These are phyloP conservation scores for Eimeria maxima DNA, from an alignment of 169 alveolate species.

Conservation along the genomic window DNA sequence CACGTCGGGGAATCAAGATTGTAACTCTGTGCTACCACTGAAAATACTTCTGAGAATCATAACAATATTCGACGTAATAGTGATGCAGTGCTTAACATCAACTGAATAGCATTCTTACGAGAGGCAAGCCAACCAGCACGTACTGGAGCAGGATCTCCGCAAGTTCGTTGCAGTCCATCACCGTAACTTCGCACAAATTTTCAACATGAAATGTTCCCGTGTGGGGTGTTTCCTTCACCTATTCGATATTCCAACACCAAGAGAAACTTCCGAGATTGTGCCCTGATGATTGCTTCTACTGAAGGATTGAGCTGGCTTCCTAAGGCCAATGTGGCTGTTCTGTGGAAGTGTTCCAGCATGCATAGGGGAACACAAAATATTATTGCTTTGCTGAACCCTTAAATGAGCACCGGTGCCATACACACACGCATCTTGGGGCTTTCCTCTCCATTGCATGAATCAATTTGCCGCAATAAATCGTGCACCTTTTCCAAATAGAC, in stretches of 20 bases:
- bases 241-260: neutral
- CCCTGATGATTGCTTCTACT: neutral
- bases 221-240: constrained; percentile 72
- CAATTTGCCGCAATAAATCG: constrained; percentile 41
- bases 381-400: neutral
- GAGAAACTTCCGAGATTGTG: neutral
- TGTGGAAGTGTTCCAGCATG: neutral
- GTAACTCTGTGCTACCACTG: neutral
- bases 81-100: neutral
- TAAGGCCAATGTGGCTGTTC: neutral
- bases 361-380: neutral
- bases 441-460: neutral
- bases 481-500: constrained; percentile 72
- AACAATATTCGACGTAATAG: too few relatives aligned
- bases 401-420: constrained; percentile 36
- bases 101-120: neutral
- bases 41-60: neutral
- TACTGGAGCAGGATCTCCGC: constrained; percentile 59
- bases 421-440: constrained; percentile 71
- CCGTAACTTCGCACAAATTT: constrained; percentile 71
- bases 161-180: constrained; percentile 45
- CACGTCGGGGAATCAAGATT: neutral
- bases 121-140: neutral
- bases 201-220: constrained; percentile 62
- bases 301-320: too few relatives aligned